These are phyloP conservation scores for Coemansia sp. DNA, from an alignment of 192 early-diverging fungal genomes.

Conservation along the genomic window DNA sequence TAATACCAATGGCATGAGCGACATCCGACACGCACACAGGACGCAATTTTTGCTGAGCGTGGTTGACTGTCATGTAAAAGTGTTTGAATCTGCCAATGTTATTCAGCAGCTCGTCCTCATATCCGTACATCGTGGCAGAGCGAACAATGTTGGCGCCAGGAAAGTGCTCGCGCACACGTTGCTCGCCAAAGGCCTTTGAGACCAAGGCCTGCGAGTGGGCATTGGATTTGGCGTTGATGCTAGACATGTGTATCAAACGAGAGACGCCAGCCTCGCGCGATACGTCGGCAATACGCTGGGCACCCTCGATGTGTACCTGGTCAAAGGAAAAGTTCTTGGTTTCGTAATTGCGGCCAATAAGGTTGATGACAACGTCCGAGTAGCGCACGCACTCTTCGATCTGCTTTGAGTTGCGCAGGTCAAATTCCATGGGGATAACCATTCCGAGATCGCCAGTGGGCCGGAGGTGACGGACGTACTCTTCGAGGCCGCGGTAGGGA, in stretches of 20 bases:
- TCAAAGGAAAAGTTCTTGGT: conserved; percentile 93
- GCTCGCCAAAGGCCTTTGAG: conserved; percentile 92
- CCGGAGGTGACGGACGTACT: conserved; percentile 86
- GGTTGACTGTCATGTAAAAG: conserved; percentile 47
- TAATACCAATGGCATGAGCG: conserved; percentile 76
- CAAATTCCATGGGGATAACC: conserved; percentile 88
- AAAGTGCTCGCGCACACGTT: conserved; percentile 84
- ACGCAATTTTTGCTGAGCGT: conserved; percentile 46
- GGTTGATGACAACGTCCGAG: conserved; percentile 94
- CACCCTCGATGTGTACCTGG: conserved; percentile 81
- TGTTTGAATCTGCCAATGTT: conserved; percentile 67
- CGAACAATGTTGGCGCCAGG: conserved; percentile 95
- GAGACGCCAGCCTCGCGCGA: conserved; percentile 79
- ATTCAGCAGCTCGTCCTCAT: conserved; percentile 93
- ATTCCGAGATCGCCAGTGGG: conserved; percentile 94
- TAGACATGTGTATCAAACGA: conserved; percentile 87
- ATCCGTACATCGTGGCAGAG: conserved; percentile 83
- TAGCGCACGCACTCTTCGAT: conserved; percentile 85
- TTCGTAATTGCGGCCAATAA: conserved; percentile 87
- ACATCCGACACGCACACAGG: conserved; percentile 78
- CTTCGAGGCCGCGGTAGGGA: conserved; percentile 84
- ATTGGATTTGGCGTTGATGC: conserved; percentile 75
- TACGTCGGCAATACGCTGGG: conserved; percentile 78
- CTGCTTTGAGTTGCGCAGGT: conserved; percentile 82
- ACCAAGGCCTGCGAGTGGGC: conserved; percentile 76